Conservation (phyloP, 331 rosid genomes). For the Quercus tomentella region DNA sequence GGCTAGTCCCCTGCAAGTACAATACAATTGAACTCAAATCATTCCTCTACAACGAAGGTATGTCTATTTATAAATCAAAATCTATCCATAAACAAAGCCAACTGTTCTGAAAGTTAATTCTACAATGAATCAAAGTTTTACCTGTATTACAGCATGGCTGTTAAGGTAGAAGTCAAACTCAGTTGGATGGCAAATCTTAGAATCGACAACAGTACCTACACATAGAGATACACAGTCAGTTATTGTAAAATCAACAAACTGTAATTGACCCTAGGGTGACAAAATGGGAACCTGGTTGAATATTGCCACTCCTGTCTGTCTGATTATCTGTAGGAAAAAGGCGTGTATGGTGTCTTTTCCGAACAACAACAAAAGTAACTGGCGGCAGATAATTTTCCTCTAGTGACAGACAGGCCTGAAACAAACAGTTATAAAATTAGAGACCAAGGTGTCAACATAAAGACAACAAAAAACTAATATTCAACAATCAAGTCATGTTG, state of each 20-base stretch:
- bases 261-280: not conserved
- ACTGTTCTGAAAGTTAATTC: not conserved
- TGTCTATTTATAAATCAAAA: not conserved
- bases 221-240: not conserved
- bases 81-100: not conserved
- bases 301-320: slow-evolving; percentile 62
- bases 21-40: not conserved
- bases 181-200: slow-evolving; percentile 57
- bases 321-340: slow-evolving; percentile 44
- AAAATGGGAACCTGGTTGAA: slow-evolving; percentile 59
- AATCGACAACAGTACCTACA: slow-evolving; percentile 79
- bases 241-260: not conserved
- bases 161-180: slow-evolving; percentile 82
- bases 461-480: not conserved
- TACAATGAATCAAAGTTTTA: not conserved
- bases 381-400: slow-evolving; percentile 44
- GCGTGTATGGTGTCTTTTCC: slow-evolving; percentile 81
- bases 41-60: not conserved
- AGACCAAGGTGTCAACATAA: not conserved
- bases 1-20: slow-evolving; percentile 66
- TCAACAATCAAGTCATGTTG: not conserved
- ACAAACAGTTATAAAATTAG: not conserved
- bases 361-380: slow-evolving; percentile 80
- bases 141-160: slow-evolving; percentile 89
- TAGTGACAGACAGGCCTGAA: slow-evolving; percentile 69